Evolutionary conservation across 148 eudicot genomes (phyloP).

Genomic region (Pouteria glomerata): DNA sequence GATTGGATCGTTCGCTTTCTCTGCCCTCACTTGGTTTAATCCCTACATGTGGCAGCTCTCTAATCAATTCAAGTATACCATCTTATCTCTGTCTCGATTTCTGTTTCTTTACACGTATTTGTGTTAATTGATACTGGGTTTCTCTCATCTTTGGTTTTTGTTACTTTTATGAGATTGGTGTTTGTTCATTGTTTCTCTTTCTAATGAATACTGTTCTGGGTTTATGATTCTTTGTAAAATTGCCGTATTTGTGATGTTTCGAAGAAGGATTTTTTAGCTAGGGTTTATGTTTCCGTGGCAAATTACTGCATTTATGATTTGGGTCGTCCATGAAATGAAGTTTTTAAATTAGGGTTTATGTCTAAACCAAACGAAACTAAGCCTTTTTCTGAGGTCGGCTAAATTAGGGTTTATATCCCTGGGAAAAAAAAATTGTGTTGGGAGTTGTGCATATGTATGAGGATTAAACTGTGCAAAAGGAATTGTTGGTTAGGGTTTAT

Average conservation of each 20-base stretch:
- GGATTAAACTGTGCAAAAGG: too few relatives aligned
- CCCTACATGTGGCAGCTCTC: conserved; percentile 80
- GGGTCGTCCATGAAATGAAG: too few relatives aligned
- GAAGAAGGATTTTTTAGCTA: not conserved
- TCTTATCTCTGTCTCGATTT: not conserved
- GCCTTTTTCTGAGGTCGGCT: too few relatives aligned
- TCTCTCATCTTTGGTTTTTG: not conserved
- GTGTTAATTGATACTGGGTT: not conserved
- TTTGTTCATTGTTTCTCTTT: not conserved
- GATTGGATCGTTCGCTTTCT: conserved; percentile 65
- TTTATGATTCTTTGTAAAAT: not conserved
- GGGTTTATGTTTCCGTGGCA: not conserved
- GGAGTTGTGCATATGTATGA: too few relatives aligned
- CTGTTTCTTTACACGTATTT: not conserved
- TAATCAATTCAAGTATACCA: conserved; percentile 50
- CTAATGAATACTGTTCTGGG: not conserved
- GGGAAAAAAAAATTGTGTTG: too few relatives aligned
- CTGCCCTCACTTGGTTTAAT: conserved; percentile 47
- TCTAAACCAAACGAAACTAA: too few relatives aligned
- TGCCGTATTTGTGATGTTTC: not conserved
- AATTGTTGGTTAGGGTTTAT: too few relatives aligned
- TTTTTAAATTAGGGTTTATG: too few relatives aligned
- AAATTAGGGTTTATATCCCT: too few relatives aligned
- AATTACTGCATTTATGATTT: too few relatives aligned
- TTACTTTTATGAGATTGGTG: not conserved